Percentiles rank a stretch among this genome's conserved stretches.
Evolutionary conservation across 192 early-diverging fungal species (phyloP).

Genomic region (Coemansia sp.): DNA sequence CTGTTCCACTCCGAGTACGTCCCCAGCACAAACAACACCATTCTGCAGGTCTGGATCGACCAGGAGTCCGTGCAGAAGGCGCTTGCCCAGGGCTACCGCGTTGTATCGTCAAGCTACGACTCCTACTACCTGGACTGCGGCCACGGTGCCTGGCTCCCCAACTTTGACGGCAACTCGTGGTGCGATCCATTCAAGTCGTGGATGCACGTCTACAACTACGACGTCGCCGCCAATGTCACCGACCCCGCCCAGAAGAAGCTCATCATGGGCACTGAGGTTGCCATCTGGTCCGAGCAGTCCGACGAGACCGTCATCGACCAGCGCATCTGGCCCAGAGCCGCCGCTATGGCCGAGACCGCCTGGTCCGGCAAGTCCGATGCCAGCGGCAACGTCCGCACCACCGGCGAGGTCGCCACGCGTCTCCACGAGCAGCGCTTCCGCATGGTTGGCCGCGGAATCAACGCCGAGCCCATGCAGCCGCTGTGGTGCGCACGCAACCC

Average conservation of each 20-base stretch:
- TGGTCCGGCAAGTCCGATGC: slow-evolving; percentile 69
- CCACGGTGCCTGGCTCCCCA: slow-evolving; percentile 72
- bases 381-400: slow-evolving; percentile 55
- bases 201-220: slow-evolving; percentile 71
- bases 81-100: slow-evolving; percentile 61
- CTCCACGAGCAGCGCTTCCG: slow-evolving; percentile 74
- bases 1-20: slow-evolving; percentile 56
- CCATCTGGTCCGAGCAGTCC: slow-evolving; percentile 71
- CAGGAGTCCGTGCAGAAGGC: slow-evolving; percentile 55
- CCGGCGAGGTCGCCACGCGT: slow-evolving; percentile 62
- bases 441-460: slow-evolving; percentile 66
- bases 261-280: slow-evolving; percentile 68
- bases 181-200: slow-evolving; percentile 74
- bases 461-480: slow-evolving; percentile 72
- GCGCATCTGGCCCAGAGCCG: slow-evolving; percentile 70
- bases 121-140: slow-evolving; percentile 76
- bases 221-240: slow-evolving; percentile 60
- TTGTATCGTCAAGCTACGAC: slow-evolving; percentile 60
- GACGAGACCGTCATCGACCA: slow-evolving; percentile 61
- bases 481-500: slow-evolving; percentile 72
- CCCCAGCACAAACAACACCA: slow-evolving; percentile 57
- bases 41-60: slow-evolving; percentile 71
- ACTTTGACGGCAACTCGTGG: slow-evolving; percentile 69
- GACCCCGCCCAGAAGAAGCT: slow-evolving; percentile 54
- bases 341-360: slow-evolving; percentile 66